Evolutionary conservation across 2,329 filamentous ascomycete genomes (phyloP).

Genomic region (Colletotrichum graminicola): DNA sequence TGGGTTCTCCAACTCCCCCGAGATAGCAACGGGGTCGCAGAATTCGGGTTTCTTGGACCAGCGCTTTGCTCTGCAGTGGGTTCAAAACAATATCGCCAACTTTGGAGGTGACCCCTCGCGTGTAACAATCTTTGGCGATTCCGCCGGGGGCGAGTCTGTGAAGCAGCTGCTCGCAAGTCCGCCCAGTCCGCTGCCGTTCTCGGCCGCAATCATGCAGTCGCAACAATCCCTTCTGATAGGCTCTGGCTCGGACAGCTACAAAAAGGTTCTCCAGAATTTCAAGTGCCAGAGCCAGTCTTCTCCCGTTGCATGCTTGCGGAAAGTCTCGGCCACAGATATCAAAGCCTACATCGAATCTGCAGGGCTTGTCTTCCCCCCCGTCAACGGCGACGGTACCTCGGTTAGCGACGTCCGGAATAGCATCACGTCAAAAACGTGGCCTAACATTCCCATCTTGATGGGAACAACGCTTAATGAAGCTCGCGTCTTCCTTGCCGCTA

Average conservation of each 20-base stretch:
- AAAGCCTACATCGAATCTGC: constrained; percentile 28
- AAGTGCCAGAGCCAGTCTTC: constrained; percentile 5
- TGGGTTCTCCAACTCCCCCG: constrained; percentile 40
- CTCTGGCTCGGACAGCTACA: constrained; percentile 28
- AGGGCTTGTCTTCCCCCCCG: constrained; percentile 34
- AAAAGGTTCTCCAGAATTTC: constrained; percentile 30
- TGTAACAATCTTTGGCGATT: constrained; percentile 73
- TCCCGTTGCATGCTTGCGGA: constrained; percentile 21
- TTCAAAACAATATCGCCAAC: constrained; percentile 69
- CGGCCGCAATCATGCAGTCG: constrained; percentile 38
- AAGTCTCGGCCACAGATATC: constrained; percentile 22
- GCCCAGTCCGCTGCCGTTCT: constrained; percentile 45
- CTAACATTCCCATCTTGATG: constrained; percentile 34
- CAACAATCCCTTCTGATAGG: constrained; percentile 34
- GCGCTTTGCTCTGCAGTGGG: constrained; percentile 69
- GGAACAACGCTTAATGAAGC: constrained; percentile 33
- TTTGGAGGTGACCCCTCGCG: constrained; percentile 74
- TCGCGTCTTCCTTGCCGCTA: constrained; percentile 24
- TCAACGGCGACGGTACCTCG: constrained; percentile 32
- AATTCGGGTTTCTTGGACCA: constrained; percentile 69
- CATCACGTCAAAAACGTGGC: constrained; percentile 29
- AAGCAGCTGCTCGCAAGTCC: constrained; percentile 46
- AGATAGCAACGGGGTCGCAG: constrained; percentile 46
- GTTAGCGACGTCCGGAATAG: constrained; percentile 24
- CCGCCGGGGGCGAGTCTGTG: constrained; percentile 60